A percentile compares a stretch with the other conserved stretches of the same genome.
phyloP scores from a whole-genome alignment of 805 yeast genomes.

The Yamadazyma tumulicola region DNA sequence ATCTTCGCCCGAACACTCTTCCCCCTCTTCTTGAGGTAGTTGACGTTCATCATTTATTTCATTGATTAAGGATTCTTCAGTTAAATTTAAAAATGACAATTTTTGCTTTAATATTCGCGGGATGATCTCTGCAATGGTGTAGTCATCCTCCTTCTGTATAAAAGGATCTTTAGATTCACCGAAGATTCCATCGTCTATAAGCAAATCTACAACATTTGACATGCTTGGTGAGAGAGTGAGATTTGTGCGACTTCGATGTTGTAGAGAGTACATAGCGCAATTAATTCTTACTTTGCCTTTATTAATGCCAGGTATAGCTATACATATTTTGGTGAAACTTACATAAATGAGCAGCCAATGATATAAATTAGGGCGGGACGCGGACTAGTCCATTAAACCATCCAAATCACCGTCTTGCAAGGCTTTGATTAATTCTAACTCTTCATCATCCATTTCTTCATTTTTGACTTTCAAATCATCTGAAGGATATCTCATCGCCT shows the following conservation, averaged over 20 bases:
- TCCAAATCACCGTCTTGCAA: slow-evolving; percentile 56
- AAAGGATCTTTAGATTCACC: slow-evolving; percentile 34
- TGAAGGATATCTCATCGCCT: slow-evolving; percentile 88
- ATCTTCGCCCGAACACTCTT: slow-evolving; percentile 11
- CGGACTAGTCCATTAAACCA: slow-evolving; percentile 42
- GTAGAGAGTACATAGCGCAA: too few species aligned
- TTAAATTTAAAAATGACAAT: slow-evolving; percentile 54
- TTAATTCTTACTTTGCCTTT: too few species aligned
- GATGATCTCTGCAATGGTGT: slow-evolving; percentile 52
- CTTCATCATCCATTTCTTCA: slow-evolving; percentile 36
- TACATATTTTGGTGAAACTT: too few species aligned
- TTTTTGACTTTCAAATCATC: slow-evolving; percentile 26
- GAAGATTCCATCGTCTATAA: slow-evolving; percentile 26
- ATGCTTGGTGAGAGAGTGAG: too few species aligned
- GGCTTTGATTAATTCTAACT: slow-evolving; percentile 41
- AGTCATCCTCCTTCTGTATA: slow-evolving; percentile 39
- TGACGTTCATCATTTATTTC: slow-evolving; percentile 26
- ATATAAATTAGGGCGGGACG: too few species aligned
- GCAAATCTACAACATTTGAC: slow-evolving; percentile 4
- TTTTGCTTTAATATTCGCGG: slow-evolving; percentile 58
- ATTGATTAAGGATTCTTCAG: slow-evolving; percentile 50
- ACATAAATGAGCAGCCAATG: too few species aligned
- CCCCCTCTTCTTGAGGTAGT: slow-evolving; percentile 6
- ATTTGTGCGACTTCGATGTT: too few species aligned
- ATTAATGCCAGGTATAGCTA: too few species aligned